Evolutionary conservation across 108 stramenopile genomes (phyloP).

Genomic region (Cyclotella sp.): DNA sequence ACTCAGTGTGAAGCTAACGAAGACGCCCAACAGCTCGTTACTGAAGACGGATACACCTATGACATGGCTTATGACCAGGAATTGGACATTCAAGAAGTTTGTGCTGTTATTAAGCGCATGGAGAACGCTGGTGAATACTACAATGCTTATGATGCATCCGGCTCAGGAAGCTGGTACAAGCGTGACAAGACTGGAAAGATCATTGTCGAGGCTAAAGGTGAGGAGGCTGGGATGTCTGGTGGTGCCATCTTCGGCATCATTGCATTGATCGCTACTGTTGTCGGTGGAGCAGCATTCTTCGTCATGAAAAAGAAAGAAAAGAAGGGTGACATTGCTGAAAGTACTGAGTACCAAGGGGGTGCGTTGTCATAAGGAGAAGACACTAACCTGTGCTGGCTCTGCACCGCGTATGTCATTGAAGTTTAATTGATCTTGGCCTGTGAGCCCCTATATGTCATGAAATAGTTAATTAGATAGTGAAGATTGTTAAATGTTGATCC

Average conservation of each 20-base stretch:
- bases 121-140: conserved; percentile 18
- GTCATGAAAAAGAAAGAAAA: conserved; percentile 16
- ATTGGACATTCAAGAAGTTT: conserved; percentile 21
- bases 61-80: conserved; percentile 26
- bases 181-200: conserved; percentile 30
- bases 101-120: conserved; percentile 19
- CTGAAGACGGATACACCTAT: conserved; percentile 27
- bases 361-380: conserved; percentile 31
- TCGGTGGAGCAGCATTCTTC: conserved; percentile 6
- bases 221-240: conserved; percentile 5
- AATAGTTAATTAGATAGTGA: no score
- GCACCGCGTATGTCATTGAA: no score
- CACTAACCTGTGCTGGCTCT: no score
- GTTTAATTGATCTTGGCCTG: no score
- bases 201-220: neutral
- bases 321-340: conserved; percentile 7
- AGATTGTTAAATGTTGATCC: no score
- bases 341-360: conserved; percentile 35
- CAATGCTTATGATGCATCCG: conserved; percentile 17
- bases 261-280: conserved; percentile 10
- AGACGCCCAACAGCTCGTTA: conserved; percentile 2
- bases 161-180: conserved; percentile 35
- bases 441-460: no score
- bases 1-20: conserved; percentile 19
- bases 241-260: conserved; percentile 30